phyloP scores from a whole-genome alignment of 306 rosid genomes.

The Trichosanthes truncata region DNA sequence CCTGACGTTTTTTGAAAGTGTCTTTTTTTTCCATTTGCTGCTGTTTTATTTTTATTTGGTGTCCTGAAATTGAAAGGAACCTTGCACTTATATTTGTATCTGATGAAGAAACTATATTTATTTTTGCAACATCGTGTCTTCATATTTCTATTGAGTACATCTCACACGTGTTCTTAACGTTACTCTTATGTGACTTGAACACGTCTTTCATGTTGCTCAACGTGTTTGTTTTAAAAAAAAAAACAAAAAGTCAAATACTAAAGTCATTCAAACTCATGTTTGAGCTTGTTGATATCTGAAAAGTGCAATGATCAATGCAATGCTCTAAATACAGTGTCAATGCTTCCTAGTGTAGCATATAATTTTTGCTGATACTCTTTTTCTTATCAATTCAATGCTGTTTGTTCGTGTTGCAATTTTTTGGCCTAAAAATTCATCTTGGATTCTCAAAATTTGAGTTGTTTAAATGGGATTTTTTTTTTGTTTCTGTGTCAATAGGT shows the following conservation, averaged over 20 bases:
- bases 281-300: not conserved
- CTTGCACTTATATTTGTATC: not conserved
- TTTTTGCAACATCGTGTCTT: not conserved
- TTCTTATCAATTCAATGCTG: not conserved
- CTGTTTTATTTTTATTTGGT: not conserved
- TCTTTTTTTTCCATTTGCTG: too few relatives aligned
- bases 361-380: not conserved
- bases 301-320: not conserved
- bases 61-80: not conserved
- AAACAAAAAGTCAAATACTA: not conserved
- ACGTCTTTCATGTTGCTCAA: too few relatives aligned
- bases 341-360: not conserved
- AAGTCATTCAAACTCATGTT: not conserved
- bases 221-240: not conserved
- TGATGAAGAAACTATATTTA: not conserved
- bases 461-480: not conserved
- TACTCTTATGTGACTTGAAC: too few relatives aligned
- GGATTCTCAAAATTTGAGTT: not conserved
- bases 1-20: too few relatives aligned
- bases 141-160: not conserved
- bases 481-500: slow-evolving; percentile 15
- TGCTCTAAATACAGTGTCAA: not conserved
- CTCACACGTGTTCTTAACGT: not conserved
- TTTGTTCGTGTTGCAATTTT: not conserved
- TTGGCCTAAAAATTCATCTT: too few relatives aligned